A percentile compares a stretch with the other conserved stretches of the same genome.
Conservation (phyloP, 202 grass and related monocot genomes). For the Carex arenaria region DNA sequence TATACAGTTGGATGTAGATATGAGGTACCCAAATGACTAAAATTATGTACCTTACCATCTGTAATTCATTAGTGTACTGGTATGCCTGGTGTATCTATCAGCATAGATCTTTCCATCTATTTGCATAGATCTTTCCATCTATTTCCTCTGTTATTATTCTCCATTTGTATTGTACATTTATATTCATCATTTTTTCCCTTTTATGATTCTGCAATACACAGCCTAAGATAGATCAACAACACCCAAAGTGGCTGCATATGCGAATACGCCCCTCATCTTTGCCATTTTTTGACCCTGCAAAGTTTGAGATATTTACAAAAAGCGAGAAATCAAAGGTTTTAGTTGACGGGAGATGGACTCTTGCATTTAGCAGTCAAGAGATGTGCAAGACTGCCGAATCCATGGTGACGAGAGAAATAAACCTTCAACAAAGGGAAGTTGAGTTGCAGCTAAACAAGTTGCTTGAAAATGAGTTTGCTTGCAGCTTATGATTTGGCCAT, state of each 20-base stretch:
- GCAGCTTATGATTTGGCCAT: neutral
- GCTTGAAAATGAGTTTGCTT: conserved; percentile 42
- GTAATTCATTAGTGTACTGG: neutral
- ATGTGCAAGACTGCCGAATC: conserved; percentile 55
- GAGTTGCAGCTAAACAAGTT: conserved; percentile 51
- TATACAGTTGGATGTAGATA: neutral
- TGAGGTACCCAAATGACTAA: neutral
- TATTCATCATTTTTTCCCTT: neutral
- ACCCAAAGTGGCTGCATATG: conserved; percentile 87
- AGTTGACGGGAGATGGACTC: conserved; percentile 95
- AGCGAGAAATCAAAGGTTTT: conserved; percentile 54
- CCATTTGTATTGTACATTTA: neutral
- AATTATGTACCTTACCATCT: neutral
- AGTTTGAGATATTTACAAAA: conserved; percentile 34
- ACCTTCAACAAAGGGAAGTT: conserved; percentile 48
- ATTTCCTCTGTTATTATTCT: neutral
- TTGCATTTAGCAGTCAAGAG: conserved; percentile 81
- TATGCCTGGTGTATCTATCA: conserved; percentile 2
- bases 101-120: neutral
- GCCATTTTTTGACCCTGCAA: conserved; percentile 76
- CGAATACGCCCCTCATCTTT: conserved; percentile 73
- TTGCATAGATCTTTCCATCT: neutral
- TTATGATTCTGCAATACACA: conserved; percentile 26
- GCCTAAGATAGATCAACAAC: conserved; percentile 81
- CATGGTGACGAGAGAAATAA: conserved; percentile 71